A percentile compares a stretch with the other conserved stretches of the same genome.
Conservation (phyloP, 164 flowering plant genomes). For the Berberis vulgaris region DNA sequence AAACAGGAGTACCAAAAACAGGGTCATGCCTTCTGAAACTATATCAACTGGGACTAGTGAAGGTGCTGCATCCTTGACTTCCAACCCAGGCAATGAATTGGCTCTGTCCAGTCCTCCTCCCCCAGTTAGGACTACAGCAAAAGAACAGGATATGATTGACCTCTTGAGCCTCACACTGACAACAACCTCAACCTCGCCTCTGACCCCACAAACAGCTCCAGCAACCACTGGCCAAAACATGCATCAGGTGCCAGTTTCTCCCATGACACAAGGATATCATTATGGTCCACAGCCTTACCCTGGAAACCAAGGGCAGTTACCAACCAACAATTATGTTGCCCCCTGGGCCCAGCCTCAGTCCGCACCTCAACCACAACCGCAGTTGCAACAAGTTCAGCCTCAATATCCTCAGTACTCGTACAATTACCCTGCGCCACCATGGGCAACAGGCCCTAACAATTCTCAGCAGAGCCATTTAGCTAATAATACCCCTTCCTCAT, state of each 20-base stretch:
- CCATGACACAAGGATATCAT: constrained; percentile 22
- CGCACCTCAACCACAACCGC: constrained; percentile 3
- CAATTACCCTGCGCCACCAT: constrained; percentile 83
- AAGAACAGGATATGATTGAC: constrained; percentile 82
- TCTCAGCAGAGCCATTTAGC: constrained; percentile 21
- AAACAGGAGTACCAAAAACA: constrained; percentile 57
- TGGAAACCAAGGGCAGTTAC: constrained; percentile 28
- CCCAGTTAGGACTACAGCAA: constrained; percentile 37
- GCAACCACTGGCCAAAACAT: constrained; percentile 21
- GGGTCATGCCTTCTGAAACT: constrained; percentile 21
- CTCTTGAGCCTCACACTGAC: constrained; percentile 70
- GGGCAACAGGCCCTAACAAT: constrained; percentile 63
- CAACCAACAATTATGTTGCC: constrained; percentile 54
- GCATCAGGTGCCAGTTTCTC: constrained; percentile 32
- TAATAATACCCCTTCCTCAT: constrained; percentile 14
- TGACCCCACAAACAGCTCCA: constrained; percentile 31
- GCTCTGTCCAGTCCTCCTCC: constrained; percentile 51
- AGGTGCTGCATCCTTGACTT: constrained; percentile 11
- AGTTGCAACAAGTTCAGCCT: constrained; percentile 2
- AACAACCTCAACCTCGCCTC: constrained; percentile 34
- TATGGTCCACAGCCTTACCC: constrained; percentile 23
- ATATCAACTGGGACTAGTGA: constrained; percentile 16
- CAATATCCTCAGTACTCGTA: constrained; percentile 28
- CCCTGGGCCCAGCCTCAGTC: constrained; percentile 73
- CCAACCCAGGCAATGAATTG: constrained; percentile 37